Evolutionary conservation across 2,329 filamentous ascomycete genomes (phyloP).

Genomic region (Clonostachys chloroleuca): DNA sequence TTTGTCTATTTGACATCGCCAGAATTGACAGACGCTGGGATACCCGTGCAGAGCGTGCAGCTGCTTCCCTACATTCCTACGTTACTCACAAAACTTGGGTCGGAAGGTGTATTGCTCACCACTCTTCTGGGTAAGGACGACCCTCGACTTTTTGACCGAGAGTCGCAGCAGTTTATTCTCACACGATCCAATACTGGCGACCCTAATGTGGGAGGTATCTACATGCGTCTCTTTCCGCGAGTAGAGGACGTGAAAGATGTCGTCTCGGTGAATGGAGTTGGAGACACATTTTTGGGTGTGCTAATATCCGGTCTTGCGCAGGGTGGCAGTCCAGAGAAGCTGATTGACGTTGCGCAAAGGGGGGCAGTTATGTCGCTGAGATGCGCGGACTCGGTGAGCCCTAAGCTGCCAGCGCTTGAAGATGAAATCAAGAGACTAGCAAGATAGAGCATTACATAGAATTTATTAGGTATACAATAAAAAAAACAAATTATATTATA

Average conservation of each 20-base stretch:
- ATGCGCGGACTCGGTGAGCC: slow-evolving; percentile 69
- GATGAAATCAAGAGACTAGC: slow-evolving; percentile 18
- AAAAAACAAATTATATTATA: slow-evolving; percentile 1
- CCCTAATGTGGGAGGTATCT: slow-evolving; percentile 66
- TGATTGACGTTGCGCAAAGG: slow-evolving; percentile 77
- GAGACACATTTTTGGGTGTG: slow-evolving; percentile 87
- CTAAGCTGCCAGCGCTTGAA: slow-evolving; percentile 42
- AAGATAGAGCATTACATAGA: background rate
- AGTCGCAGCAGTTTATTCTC: slow-evolving; percentile 67
- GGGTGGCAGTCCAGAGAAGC: slow-evolving; percentile 48
- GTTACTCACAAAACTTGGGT: slow-evolving; percentile 79
- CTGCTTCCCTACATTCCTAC: slow-evolving; percentile 85
- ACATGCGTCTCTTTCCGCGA: slow-evolving; percentile 70
- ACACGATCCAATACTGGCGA: slow-evolving; percentile 52
- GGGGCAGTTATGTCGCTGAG: slow-evolving; percentile 77
- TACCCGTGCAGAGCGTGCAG: slow-evolving; percentile 79
- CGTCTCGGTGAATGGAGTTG: slow-evolving; percentile 89
- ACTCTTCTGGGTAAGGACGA: slow-evolving; percentile 66
- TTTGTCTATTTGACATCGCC: slow-evolving; percentile 65
- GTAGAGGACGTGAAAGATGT: slow-evolving; percentile 65
- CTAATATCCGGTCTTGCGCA: slow-evolving; percentile 73
- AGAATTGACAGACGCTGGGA: slow-evolving; percentile 70
- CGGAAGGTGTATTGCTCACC: slow-evolving; percentile 70
- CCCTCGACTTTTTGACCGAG: slow-evolving; percentile 56
- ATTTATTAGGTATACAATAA: slow-evolving; percentile 1